Evolutionary conservation across 108 stramenopile species (phyloP), one percentile per base, ranked within the genome.

Genomic region (Fragilariopsis cylindrus): DNA sequence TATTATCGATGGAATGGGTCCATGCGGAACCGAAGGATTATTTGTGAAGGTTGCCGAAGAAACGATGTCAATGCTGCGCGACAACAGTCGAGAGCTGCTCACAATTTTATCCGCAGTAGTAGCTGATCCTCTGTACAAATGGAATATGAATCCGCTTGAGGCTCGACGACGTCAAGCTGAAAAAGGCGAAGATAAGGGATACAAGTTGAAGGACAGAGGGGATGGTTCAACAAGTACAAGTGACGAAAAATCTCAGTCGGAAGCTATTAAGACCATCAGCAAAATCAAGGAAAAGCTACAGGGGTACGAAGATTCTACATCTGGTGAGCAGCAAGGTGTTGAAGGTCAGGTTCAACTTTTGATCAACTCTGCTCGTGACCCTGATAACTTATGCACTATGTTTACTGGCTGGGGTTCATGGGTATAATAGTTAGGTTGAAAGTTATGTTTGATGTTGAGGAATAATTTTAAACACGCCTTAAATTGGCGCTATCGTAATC

Each of bases 1-100:
- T 70, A 76, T 99, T 12, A 92, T 99, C n/a, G 98, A 98, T 81
- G 98, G 98, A 12, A 97, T 99, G 98, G 93, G 96, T 3, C 90
- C 88, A 11, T 81, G 70, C 54, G 97, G 97, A 44, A 91, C 91
- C 7, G 96, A 96, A 49, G 99, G 99, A 4, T 82, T 81, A 8
- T 99, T 98, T 76, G 83, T 88, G 9, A 72, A 60, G 13, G 76
- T 88, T 13, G 95, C 95, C 47, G 88, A 93, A 54, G 88, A 88
- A 55, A 95, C 96, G 16, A 79, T 94, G 85, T 30, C 58, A 19
- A 86, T 95, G 9, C 79, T 99, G 5, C 84, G 96, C 41, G 79
- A 91, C 56, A 88, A 99, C 70, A 57, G 88, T 9, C 79, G 80
- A 42, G 77, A 94, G 18, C 68, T 99, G 19, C 73, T 98, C 57